Evolutionary conservation across 1,284 basidiomycete genomes (phyloP).

Genomic region (Cryptococcus neoformans): DNA sequence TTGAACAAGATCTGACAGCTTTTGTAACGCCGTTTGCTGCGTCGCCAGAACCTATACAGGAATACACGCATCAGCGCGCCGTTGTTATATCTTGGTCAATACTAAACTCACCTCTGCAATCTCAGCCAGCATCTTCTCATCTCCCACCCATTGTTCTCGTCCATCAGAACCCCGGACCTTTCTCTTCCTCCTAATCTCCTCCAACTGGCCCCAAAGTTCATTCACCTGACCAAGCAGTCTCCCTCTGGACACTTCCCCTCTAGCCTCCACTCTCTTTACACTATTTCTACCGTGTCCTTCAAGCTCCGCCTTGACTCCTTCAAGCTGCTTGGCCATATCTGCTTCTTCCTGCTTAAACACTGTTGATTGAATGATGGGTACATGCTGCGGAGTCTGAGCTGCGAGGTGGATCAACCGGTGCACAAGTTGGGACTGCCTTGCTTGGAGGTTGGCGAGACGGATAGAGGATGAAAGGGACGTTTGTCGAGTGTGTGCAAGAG

Average conservation of each 20-base stretch:
- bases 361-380: constrained; percentile 66
- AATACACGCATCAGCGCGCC: background rate
- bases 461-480: constrained; percentile 68
- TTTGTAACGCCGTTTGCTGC: constrained; percentile 74
- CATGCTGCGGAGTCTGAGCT: constrained; percentile 72
- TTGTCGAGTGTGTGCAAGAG: constrained; percentile 61
- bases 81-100: too few species aligned
- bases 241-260: constrained; percentile 22
- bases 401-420: constrained; percentile 71
- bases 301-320: constrained; percentile 72
- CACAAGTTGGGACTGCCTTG: constrained; percentile 66
- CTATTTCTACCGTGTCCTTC: constrained; percentile 50
- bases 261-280: constrained; percentile 4
- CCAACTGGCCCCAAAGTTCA: constrained; percentile 80
- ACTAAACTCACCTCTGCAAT: constrained; percentile 62
- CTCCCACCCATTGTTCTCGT: constrained; percentile 65
- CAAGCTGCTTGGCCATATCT: constrained; percentile 62
- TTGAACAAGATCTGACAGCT: constrained; percentile 71
- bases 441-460: constrained; percentile 64
- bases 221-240: constrained; percentile 61
- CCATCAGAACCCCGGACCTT: constrained; percentile 44
- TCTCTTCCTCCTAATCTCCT: constrained; percentile 59
- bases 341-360: constrained; percentile 81
- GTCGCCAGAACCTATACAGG: constrained; percentile 71
- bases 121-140: constrained; percentile 73